Conservation (phyloP, 202 grass and related monocot species). For the Carex arenaria region DNA sequence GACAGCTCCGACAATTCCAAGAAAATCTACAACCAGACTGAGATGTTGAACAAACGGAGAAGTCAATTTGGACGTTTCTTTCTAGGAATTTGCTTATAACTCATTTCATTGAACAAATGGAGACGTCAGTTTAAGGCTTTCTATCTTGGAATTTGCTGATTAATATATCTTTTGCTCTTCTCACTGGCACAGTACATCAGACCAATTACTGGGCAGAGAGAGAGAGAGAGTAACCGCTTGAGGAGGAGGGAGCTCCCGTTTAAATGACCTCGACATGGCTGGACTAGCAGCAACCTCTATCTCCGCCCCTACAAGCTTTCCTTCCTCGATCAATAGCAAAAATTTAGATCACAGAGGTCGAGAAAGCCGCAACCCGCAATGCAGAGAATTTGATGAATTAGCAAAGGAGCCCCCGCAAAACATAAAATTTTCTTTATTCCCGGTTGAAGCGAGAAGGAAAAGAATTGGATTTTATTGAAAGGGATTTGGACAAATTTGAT, state of each 20-base stretch:
- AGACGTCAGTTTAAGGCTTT: background rate
- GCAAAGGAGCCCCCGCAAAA: background rate
- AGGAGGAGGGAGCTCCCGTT: slow-evolving; percentile 69
- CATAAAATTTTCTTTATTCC: too few species aligned
- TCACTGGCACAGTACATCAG: background rate
- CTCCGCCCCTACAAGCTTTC: background rate
- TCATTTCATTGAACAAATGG: background rate
- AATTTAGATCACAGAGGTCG: background rate
- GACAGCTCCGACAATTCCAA: background rate
- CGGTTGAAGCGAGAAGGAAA: too few species aligned
- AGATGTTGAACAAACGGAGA: background rate
- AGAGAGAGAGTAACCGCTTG: slow-evolving; percentile 49
- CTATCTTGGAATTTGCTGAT: background rate
- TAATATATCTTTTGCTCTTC: background rate
- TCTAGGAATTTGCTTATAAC: background rate
- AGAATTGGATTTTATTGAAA: too few species aligned
- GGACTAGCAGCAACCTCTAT: background rate
- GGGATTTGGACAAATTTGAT: too few species aligned
- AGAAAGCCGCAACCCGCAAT: background rate
- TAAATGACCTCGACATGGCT: slow-evolving; percentile 68
- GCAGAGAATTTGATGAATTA: background rate
- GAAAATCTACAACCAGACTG: background rate
- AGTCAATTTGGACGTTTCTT: background rate
- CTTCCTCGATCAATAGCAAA: background rate
- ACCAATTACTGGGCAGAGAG: background rate